A percentile compares a stretch with the other conserved stretches of the same genome.
Evolutionary conservation across 371 early-diverging fungal genomes (phyloP).

Genomic region (Rhizoclosmatium hyalinum): DNA sequence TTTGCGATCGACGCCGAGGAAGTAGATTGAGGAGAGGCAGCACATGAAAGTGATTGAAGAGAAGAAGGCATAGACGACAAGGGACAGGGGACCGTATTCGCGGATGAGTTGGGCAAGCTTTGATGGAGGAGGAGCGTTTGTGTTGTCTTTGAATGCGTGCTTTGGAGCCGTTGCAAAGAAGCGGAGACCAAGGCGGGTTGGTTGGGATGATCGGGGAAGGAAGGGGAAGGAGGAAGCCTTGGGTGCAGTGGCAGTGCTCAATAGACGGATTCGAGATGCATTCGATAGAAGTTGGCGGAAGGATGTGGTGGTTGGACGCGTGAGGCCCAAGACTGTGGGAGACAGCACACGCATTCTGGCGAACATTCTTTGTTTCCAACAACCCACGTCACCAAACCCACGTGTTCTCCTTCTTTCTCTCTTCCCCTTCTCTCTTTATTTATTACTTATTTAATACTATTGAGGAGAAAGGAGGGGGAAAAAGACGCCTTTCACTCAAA

Average conservation of each 20-base stretch:
- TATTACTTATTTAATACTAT: too few relatives aligned
- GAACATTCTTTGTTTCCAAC: too few relatives aligned
- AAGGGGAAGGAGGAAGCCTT: not conserved
- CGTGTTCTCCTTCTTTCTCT: too few relatives aligned
- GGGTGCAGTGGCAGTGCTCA: not conserved
- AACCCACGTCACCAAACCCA: too few relatives aligned
- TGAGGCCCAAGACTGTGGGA: too few relatives aligned
- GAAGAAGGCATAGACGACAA: conserved; percentile 45
- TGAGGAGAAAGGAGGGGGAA: too few relatives aligned
- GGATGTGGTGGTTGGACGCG: too few relatives aligned
- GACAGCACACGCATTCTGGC: too few relatives aligned
- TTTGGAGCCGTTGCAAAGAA: not conserved
- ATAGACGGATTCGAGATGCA: not conserved
- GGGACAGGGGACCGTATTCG: conserved; percentile 51
- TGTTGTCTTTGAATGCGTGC: not conserved
- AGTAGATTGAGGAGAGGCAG: conserved; percentile 45
- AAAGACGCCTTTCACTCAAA: too few relatives aligned
- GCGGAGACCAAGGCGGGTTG: not conserved
- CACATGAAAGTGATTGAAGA: conserved; percentile 41
- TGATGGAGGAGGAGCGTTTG: not conserved
- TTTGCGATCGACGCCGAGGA: conserved; percentile 44
- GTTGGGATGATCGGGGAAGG: not conserved
- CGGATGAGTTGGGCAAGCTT: conserved; percentile 21
- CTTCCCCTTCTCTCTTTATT: too few relatives aligned
- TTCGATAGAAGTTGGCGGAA: too few relatives aligned